Base-by-base conservation (phyloP, 2,329 filamentous ascomycete species). In the Laburnicola sp. region DNA sequence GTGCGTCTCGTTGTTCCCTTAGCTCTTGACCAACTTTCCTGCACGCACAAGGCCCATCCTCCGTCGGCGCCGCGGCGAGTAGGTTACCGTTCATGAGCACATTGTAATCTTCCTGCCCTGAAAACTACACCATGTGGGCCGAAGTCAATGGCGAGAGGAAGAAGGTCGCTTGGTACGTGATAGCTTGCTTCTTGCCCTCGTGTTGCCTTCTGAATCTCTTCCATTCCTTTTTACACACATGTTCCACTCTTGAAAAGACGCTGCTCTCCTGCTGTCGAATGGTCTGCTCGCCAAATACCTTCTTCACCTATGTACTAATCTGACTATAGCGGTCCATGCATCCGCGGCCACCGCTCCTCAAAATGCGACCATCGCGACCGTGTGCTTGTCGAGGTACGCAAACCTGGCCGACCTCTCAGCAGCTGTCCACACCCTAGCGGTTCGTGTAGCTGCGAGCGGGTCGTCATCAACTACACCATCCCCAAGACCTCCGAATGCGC, bases 271-370 rank as follows among this genome's bases (percentile, higher is more conserved):
- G 11, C 11, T 38, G n/a, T 35, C 23, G 21, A 22, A 25, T 38
- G 23, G 25, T 25, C 35, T 16, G 22, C 34, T 32, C 8, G 16
- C n/a, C 23, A 25, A 34, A 4, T 21, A 16, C 40, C 6, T n/a
- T 27, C 38, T 31, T 35, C 30, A 39, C 40, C 31, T 40, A 40
- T 27, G 40, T 39, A 48, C 60, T 68, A 43, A 65, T 51, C 2
- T 30, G 34, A 23, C 41, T 49, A 40, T 61, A 89, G 86, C 73
- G 84, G 84, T 78, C 86, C 86, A 65, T 89, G 87, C 69, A 89
- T 89, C 61, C 84, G 86, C 64, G 87, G 87, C 50, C 87, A 90
- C 71, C 84, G 87, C 62, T 89, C 87, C 27, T 88, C 86, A 45
- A 88, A 87, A 76, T 90, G 87, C 71, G 85, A 82, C 41, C 87